Conservation (phyloP, 2,329 filamentous ascomycete genomes). For the Eutypa lata region DNA sequence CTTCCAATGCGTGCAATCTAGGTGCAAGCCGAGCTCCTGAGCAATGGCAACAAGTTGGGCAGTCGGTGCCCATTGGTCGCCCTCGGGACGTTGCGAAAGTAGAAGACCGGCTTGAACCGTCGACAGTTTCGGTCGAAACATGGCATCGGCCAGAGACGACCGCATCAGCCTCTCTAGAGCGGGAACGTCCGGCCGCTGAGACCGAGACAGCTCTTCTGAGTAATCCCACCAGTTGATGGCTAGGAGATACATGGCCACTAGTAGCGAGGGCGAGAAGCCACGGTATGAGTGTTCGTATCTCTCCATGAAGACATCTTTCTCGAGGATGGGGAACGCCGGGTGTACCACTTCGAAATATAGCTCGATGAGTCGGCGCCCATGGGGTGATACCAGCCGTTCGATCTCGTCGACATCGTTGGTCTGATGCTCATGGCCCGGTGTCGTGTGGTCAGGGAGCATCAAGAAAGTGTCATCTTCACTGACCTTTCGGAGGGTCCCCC, state of each 20-base stretch:
- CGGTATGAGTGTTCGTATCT: slow-evolving; percentile 71
- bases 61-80: slow-evolving; percentile 80
- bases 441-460: slow-evolving; percentile 71
- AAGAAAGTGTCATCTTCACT: slow-evolving; percentile 77
- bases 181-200: slow-evolving; percentile 67
- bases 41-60: slow-evolving; percentile 83
- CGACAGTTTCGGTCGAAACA: slow-evolving; percentile 78
- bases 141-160: slow-evolving; percentile 69
- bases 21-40: slow-evolving; percentile 84
- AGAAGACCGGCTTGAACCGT: slow-evolving; percentile 76
- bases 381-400: slow-evolving; percentile 70
- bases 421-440: slow-evolving; percentile 69
- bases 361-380: slow-evolving; percentile 74
- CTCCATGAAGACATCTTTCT: slow-evolving; percentile 76
- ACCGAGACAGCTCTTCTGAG: slow-evolving; percentile 61
- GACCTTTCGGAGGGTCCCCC: slow-evolving; percentile 70
- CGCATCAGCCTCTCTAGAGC: slow-evolving; percentile 72
- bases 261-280: slow-evolving; percentile 71
- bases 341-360: slow-evolving; percentile 81
- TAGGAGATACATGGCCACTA: slow-evolving; percentile 80
- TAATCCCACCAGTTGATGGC: slow-evolving; percentile 87
- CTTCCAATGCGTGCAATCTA: slow-evolving; percentile 83
- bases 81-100: slow-evolving; percentile 70
- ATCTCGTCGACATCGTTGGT: slow-evolving; percentile 67
- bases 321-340: slow-evolving; percentile 77